Conservation (phyloP, 2,329 filamentous ascomycete species). For the Botryosphaeria dothidea region DNA sequence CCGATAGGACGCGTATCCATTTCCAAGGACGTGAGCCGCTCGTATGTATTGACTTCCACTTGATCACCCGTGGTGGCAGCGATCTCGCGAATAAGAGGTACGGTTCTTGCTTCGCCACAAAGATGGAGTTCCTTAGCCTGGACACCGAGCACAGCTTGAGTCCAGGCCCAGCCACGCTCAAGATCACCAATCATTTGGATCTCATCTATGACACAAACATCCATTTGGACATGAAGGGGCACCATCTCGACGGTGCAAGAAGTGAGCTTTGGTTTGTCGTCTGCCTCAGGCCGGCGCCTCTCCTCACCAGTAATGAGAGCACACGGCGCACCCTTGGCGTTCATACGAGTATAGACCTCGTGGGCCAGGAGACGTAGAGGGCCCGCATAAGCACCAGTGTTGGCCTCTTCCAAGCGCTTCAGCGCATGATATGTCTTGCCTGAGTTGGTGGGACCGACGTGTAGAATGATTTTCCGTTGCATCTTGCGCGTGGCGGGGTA, state of each 20-base stretch:
- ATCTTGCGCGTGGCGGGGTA: slow-evolving; percentile 79
- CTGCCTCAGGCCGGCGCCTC: slow-evolving; percentile 64
- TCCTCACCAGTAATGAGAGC: slow-evolving; percentile 91
- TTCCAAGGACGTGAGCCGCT: slow-evolving; percentile 77
- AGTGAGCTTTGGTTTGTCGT: slow-evolving; percentile 53
- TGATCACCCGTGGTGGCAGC: slow-evolving; percentile 80
- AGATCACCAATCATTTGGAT: slow-evolving; percentile 92
- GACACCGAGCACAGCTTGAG: slow-evolving; percentile 81
- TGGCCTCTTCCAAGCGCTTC: slow-evolving; percentile 75
- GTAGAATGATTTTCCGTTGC: slow-evolving; percentile 82
- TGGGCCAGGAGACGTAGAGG: slow-evolving; percentile 86
- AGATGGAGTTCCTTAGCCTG: slow-evolving; percentile 88
- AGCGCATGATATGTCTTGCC: slow-evolving; percentile 96
- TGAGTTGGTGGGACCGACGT: slow-evolving; percentile 96
- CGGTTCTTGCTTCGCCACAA: slow-evolving; percentile 83
- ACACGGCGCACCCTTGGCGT: slow-evolving; percentile 73
- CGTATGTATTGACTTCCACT: slow-evolving; percentile 77
- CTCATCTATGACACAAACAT: slow-evolving; percentile 96
- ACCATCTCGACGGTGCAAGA: slow-evolving; percentile 93
- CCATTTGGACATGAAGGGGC: slow-evolving; percentile 60
- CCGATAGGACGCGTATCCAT: slow-evolving; percentile 64
- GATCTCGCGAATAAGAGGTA: slow-evolving; percentile 75
- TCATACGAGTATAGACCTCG: slow-evolving; percentile 89
- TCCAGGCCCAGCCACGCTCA: slow-evolving; percentile 92
- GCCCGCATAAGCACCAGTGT: slow-evolving; percentile 83